Percentiles rank a stretch among this genome's conserved stretches.
phyloP scores from a whole-genome alignment of 257 asterid genomes.

The Solanum tacnaense region DNA sequence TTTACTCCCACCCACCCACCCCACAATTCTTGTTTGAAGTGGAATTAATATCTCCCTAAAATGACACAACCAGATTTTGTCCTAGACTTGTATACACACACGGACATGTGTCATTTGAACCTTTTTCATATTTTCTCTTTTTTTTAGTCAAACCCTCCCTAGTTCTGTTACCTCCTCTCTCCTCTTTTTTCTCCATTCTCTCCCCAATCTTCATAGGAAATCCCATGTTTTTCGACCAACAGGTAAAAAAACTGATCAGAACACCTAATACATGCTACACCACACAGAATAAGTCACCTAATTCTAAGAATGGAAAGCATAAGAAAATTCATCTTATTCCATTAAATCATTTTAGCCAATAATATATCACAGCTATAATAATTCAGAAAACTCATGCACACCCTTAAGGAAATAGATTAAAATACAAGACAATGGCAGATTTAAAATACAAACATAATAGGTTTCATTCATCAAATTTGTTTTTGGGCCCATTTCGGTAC shows the following conservation, averaged over 20 bases:
- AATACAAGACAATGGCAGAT: not conserved
- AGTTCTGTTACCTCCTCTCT: not conserved
- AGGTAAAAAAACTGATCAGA: not conserved
- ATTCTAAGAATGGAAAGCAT: not conserved
- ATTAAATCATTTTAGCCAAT: not conserved
- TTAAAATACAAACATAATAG: not conserved
- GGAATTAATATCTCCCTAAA: not conserved
- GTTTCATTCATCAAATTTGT: not conserved
- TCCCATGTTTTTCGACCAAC: not conserved
- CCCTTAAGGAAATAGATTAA: not conserved
- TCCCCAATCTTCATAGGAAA: not conserved
- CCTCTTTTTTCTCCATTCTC: not conserved
- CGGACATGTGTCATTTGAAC: not conserved
- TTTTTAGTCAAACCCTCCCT: not conserved
- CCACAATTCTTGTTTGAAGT: not conserved
- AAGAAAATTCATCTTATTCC: not conserved
- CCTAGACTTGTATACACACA: not conserved
- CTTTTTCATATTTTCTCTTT: not conserved
- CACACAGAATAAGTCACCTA: not conserved
- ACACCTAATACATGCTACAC: not conserved
- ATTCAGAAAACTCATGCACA: not conserved
- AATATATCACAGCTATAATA: not conserved
- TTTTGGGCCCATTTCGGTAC: not conserved
- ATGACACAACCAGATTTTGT: not conserved
- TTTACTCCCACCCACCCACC: not conserved